Evolutionary conservation across 257 asterid species (phyloP).

Genomic region (Solanum phureja): DNA sequence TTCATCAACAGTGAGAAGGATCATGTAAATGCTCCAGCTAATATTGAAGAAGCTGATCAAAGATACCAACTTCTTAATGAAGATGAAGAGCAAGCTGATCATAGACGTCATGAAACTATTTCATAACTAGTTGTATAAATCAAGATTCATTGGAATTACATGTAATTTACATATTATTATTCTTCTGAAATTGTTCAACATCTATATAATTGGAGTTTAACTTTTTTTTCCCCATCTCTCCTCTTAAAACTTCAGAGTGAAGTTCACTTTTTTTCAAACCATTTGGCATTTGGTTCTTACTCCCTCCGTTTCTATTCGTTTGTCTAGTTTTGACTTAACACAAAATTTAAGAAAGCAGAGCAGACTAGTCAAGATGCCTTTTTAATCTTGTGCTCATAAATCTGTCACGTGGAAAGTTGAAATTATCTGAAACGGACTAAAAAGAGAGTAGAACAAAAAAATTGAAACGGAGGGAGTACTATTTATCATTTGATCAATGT

Average conservation of each 20-base stretch:
- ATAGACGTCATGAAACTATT: not conserved
- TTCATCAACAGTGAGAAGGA: constrained; percentile 24
- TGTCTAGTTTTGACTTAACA: not conserved
- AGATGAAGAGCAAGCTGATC: constrained; percentile 23
- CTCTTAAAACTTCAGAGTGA: not conserved
- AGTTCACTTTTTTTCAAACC: not conserved
- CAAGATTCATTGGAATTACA: not conserved
- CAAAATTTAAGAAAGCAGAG: not conserved
- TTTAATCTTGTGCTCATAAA: not conserved
- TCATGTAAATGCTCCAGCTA: not conserved
- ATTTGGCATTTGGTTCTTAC: not conserved
- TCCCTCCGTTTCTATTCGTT: too few relatives aligned
- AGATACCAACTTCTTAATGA: constrained; percentile 28
- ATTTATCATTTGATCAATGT: not conserved
- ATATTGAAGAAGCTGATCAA: constrained; percentile 11
- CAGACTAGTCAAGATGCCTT: not conserved
- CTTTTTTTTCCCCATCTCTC: not conserved
- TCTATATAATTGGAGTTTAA: not conserved
- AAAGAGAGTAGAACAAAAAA: not conserved
- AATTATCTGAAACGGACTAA: too few relatives aligned
- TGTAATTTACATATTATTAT: not conserved
- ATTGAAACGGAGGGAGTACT: too few relatives aligned
- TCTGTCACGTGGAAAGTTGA: too few relatives aligned
- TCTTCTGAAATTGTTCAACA: not conserved
- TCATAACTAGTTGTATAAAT: not conserved